These are phyloP conservation scores for Ceratobasidium theobromae DNA, from an alignment of 1,284 basidiomycete species.

Conservation along the genomic window DNA sequence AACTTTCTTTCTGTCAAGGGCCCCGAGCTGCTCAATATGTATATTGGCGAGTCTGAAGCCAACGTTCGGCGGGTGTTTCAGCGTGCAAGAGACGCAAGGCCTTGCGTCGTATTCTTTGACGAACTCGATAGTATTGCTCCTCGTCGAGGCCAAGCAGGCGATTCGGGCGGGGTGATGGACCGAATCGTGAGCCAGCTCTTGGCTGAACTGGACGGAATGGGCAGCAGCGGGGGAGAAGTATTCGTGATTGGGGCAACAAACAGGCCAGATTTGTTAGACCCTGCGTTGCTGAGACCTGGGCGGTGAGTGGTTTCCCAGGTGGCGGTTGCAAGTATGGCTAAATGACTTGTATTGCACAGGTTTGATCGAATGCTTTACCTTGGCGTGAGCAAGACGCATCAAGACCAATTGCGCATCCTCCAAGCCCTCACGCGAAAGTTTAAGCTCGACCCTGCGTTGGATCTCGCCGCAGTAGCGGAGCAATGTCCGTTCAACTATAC, in stretches of 20 bases:
- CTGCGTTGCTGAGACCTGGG: constrained; percentile 90
- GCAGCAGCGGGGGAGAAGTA: constrained; percentile 62
- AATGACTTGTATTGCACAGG: constrained; percentile 47
- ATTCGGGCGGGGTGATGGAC: constrained; percentile 97
- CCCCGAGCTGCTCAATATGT: constrained; percentile 95
- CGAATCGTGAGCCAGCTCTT: constrained; percentile 95
- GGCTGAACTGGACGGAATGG: constrained; percentile 93
- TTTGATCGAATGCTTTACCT: constrained; percentile 98
- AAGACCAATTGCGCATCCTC: constrained; percentile 84
- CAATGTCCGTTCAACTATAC: constrained; percentile 92
- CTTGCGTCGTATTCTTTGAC: constrained; percentile 97
- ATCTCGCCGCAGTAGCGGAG: constrained; percentile 68
- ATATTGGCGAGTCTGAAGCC: constrained; percentile 97
- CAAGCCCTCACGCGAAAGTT: constrained; percentile 93
- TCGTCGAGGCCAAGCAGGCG: constrained; percentile 91
- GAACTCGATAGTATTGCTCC: constrained; percentile 97
- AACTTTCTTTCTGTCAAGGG: constrained; percentile 98
- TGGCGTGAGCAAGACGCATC: constrained; percentile 86
- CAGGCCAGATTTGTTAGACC: constrained; percentile 91
- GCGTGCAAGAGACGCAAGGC: constrained; percentile 83
- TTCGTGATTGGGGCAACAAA: constrained; percentile 99
- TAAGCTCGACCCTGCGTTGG: constrained; percentile 69
- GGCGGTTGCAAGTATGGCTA: constrained; percentile 9
- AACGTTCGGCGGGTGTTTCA: constrained; percentile 93
- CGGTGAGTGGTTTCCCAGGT: constrained; percentile 50